These are phyloP conservation scores for Viridothelium virens DNA, from an alignment of 495 filamentous ascomycete species.

Conservation along the genomic window DNA sequence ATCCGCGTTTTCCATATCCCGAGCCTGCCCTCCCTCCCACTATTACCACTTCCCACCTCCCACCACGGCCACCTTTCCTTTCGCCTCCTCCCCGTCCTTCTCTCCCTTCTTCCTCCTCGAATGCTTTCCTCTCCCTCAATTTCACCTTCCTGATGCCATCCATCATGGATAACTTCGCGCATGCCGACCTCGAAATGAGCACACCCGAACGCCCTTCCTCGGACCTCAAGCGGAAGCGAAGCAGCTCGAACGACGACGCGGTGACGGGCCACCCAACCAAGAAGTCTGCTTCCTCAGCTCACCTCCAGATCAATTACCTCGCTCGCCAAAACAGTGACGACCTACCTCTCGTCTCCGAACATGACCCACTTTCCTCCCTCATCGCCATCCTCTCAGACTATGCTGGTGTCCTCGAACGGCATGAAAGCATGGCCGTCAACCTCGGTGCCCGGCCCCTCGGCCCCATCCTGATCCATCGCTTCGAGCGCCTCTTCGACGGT, in stretches of 20 bases:
- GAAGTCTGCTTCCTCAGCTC: constrained; percentile 34
- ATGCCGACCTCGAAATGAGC: background rate
- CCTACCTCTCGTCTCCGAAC: constrained; percentile 52
- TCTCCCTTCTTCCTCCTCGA: constrained; percentile 18
- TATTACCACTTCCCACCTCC: constrained; percentile 15
- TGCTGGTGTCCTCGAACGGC: constrained; percentile 71
- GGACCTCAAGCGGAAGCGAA: constrained; percentile 51
- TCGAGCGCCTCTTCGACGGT: constrained; percentile 78
- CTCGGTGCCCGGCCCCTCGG: constrained; percentile 76
- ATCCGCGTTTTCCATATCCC: constrained; percentile 16
- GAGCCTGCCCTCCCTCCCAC: constrained; percentile 14
- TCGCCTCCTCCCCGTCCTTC: constrained; percentile 19
- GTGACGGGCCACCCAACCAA: background rate
- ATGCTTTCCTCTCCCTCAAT: constrained; percentile 17
- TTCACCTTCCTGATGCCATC: constrained; percentile 18
- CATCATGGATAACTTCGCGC: constrained; percentile 38
- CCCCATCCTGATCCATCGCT: constrained; percentile 73
- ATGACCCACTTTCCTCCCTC: constrained; percentile 54
- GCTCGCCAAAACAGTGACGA: constrained; percentile 55
- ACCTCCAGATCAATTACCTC: constrained; percentile 78
- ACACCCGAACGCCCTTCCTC: constrained; percentile 7
- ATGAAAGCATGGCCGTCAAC: constrained; percentile 79
- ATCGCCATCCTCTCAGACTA: constrained; percentile 67
- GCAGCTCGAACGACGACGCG: constrained; percentile 21
- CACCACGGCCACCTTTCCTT: constrained; percentile 18